These are phyloP conservation scores for Acmispon strigosus DNA, from an alignment of 306 rosid genomes.

Conservation along the genomic window DNA sequence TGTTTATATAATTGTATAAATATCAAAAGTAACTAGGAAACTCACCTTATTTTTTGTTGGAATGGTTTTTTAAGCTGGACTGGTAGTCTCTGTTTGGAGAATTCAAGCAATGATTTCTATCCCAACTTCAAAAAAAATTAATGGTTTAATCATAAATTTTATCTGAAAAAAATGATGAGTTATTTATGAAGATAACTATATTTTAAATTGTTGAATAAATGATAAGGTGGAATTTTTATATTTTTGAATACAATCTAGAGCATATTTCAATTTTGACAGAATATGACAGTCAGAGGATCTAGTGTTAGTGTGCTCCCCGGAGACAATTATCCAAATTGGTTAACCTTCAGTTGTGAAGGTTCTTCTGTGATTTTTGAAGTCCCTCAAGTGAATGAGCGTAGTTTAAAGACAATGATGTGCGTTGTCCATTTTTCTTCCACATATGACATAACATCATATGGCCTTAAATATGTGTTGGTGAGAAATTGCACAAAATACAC, in stretches of 20 bases:
- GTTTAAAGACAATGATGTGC: no score
- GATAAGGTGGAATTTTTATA: background rate
- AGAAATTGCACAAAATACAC: no score
- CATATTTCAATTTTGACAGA: background rate
- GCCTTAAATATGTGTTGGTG: no score
- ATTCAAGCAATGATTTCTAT: background rate
- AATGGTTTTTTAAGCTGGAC: background rate
- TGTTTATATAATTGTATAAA: background rate
- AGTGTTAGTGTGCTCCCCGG: background rate
- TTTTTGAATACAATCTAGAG: background rate
- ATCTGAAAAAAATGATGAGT: background rate
- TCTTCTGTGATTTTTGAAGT: no score
- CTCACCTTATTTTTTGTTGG: background rate
- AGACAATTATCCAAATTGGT: slow-evolving; percentile 20
- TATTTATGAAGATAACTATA: background rate
- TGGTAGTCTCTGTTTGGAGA: background rate
- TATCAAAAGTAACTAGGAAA: background rate
- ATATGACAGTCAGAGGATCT: background rate
- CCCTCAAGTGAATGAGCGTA: no score
- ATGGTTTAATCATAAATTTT: background rate
- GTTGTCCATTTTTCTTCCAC: no score
- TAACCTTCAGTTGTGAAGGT: background rate
- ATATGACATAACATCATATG: no score
- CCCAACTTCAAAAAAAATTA: no score
- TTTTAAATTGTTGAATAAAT: background rate